A percentile compares a stretch with the other conserved stretches of the same genome.
phyloP scores from a whole-genome alignment of 2,329 filamentous ascomycete species.

The Drechslera avenae region DNA sequence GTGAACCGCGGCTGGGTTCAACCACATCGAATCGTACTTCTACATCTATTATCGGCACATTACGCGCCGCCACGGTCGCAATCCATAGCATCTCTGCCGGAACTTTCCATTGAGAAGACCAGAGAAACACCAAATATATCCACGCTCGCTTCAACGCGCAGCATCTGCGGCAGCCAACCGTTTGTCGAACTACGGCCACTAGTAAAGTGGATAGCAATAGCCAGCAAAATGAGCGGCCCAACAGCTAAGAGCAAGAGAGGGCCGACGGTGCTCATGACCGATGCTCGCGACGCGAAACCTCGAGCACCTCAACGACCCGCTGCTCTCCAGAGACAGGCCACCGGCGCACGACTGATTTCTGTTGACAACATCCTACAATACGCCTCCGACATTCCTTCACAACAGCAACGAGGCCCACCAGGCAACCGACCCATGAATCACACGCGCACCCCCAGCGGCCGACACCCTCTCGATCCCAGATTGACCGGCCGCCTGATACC shows the following conservation, averaged over 20 bases:
- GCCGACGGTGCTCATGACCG: slow-evolving; percentile 57
- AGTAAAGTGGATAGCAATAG: slow-evolving; percentile 12
- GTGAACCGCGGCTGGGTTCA: slow-evolving; percentile 20
- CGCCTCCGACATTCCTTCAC: slow-evolving; percentile 92
- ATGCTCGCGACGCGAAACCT: slow-evolving; percentile 57
- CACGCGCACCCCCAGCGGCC: slow-evolving; percentile 56
- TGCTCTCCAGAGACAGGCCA: slow-evolving; percentile 41
- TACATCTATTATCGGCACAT: neutral
- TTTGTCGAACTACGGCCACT: slow-evolving; percentile 11
- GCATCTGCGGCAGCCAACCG: neutral
- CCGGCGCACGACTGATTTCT: slow-evolving; percentile 67
- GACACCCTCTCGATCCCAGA: slow-evolving; percentile 60
- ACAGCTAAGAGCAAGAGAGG: slow-evolving; percentile 47
- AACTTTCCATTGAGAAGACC: neutral
- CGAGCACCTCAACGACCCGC: slow-evolving; percentile 31
- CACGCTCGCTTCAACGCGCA: neutral
- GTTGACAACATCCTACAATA: slow-evolving; percentile 96
- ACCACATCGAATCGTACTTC: slow-evolving; percentile 10
- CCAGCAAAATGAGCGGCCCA: slow-evolving; percentile 38
- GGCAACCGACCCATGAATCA: slow-evolving; percentile 56
- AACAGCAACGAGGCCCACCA: slow-evolving; percentile 79
- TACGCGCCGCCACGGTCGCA: slow-evolving; percentile 8
- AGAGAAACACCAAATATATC: too few relatives aligned
- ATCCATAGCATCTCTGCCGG: neutral
- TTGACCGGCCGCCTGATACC: slow-evolving; percentile 62